Evolutionary conservation across 805 yeast species (phyloP), one percentile per base, ranked within the genome.

Genomic region (Helenozyma rhizophorensis): DNA sequence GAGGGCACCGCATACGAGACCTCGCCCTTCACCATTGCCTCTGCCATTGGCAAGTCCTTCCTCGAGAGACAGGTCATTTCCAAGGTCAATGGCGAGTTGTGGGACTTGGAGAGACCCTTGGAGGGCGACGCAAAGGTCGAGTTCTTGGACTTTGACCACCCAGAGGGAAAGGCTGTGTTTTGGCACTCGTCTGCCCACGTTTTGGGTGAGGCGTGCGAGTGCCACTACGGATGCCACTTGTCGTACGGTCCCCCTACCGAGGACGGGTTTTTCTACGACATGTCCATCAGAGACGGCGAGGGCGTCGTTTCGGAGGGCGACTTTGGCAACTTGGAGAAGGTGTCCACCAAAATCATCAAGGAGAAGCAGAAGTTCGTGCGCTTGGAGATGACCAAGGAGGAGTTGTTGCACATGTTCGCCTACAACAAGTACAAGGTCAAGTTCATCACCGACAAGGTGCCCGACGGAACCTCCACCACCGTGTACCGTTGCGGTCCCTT

Each of bases 171-270:
- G 59, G 78, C 80, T 45, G 97, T 90, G 22, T 93, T 93, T 68
- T 93, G 98, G 98, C 98, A 93, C 62, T 93, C 98, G 2, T 83
- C 96, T 47, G 98, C 98, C 33, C 98, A 93, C 65, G 90, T 93
- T 34, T 70, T 93, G 50, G 98, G 98, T 65, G 98, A 93, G 70
- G 90, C 97, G 30, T 84, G 96, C 70, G 98, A 93, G 68, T 83
- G 96, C 61, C 93, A 87, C 62, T 71, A 82, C 59, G 97, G 97
- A 48, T 94, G 95, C 45, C 96, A 90, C 60, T 78, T 93, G 46
- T 65, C 71, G 19, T 60, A 63, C 42, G 98, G 98, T 47, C 98
- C 98, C 21, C 98, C 98, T 60, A 90, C 96, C 40, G 87, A 82
- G 34, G 97, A 90, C 45, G 98, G 98, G 28, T 93, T 93, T 68